Conservation (phyloP, 148 eudicot species). For the Hydrangea macrophylla region DNA sequence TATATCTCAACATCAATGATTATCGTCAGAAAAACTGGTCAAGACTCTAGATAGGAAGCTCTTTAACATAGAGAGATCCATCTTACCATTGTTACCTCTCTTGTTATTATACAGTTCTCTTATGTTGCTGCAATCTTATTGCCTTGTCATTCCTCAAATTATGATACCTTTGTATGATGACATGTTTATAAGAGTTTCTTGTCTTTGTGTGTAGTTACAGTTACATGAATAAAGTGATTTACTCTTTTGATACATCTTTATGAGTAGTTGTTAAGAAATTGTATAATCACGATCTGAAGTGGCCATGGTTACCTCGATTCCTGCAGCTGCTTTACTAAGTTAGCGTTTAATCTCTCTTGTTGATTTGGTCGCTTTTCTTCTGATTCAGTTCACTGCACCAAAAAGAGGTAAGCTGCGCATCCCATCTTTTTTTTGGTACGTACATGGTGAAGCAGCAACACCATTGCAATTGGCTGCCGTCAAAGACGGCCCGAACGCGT, state of each 20-base stretch:
- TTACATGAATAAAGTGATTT: too few species aligned
- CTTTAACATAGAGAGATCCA: neutral
- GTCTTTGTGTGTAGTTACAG: too few species aligned
- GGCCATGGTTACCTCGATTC: too few species aligned
- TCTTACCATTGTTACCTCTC: neutral
- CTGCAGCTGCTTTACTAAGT: conserved; percentile 81
- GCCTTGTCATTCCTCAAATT: neutral
- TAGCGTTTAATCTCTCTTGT: conserved; percentile 83
- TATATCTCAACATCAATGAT: too few species aligned
- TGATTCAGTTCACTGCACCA: conserved; percentile 51
- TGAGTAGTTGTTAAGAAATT: too few species aligned
- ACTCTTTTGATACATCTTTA: too few species aligned
- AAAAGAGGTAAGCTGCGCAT: conserved; percentile 54
- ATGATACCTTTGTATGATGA: neutral
- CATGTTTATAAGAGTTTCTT: too few species aligned
- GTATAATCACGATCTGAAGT: too few species aligned
- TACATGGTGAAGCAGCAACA: too few species aligned
- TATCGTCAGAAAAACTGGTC: neutral
- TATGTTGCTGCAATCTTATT: neutral
- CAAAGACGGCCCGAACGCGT: too few species aligned
- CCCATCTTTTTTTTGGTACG: too few species aligned
- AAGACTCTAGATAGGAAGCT: neutral
- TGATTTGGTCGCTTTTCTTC: conserved; percentile 71
- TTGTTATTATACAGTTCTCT: neutral
- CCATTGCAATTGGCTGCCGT: too few species aligned